A percentile compares a stretch with the other conserved stretches of the same genome.
Conservation (phyloP, 768 basidiomycete genomes). For the Panus rudis region DNA sequence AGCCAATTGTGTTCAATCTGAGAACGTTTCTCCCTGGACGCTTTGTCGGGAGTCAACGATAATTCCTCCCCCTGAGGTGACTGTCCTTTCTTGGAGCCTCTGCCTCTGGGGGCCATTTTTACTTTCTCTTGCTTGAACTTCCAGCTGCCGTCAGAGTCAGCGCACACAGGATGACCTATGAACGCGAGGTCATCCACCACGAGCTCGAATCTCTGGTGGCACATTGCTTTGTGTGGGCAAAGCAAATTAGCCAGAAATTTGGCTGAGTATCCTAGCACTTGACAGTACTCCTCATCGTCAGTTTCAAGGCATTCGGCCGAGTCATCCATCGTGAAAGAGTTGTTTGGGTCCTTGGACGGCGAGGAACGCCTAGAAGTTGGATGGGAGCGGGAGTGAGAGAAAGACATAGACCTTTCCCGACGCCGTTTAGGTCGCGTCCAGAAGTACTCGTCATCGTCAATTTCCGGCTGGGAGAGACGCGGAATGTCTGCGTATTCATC, state of each 20-base stretch:
- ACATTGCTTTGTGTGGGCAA: constrained; percentile 71
- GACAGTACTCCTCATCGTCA: constrained; percentile 48
- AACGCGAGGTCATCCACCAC: constrained; percentile 88
- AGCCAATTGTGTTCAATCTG: constrained; percentile 40
- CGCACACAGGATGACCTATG: constrained; percentile 90
- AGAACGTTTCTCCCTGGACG: constrained; percentile 8
- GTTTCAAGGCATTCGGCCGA: constrained; percentile 7
- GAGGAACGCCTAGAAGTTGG: constrained; percentile 46
- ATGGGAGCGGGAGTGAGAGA: constrained; percentile 38
- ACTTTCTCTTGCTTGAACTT: constrained; percentile 58
- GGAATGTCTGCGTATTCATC: constrained; percentile 25
- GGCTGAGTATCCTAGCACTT: constrained; percentile 72
- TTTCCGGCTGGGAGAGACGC: constrained; percentile 4
- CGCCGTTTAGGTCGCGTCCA: constrained; percentile 52
- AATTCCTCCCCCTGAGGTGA: constrained; percentile 21
- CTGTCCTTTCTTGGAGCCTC: constrained; percentile 43
- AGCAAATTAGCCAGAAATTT: constrained; percentile 78
- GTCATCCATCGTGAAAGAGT: constrained; percentile 1
- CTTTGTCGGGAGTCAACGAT: constrained; percentile 29
- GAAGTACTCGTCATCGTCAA: constrained; percentile 41
- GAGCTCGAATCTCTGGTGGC: constrained; percentile 93
- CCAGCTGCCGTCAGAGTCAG: constrained; percentile 69
- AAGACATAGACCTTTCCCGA: constrained; percentile 46
- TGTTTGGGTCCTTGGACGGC: constrained; percentile 36
- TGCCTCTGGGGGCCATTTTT: constrained; percentile 44